Conservation (phyloP, 1,284 basidiomycete species). For the Ceratobasidium sp. region DNA sequence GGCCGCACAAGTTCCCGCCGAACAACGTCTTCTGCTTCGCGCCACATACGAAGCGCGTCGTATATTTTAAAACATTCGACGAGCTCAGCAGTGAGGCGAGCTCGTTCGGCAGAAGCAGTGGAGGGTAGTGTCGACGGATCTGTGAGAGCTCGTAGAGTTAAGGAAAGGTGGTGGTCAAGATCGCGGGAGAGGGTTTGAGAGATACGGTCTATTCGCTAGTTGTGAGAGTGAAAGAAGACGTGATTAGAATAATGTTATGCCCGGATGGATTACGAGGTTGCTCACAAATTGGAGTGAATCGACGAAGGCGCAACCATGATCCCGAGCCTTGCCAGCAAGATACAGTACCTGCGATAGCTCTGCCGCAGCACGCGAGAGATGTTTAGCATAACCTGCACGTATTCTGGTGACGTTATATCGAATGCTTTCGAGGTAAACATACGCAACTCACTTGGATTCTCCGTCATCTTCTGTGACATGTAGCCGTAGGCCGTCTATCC, state of each 20-base stretch:
- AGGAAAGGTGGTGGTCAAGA: slow-evolving; percentile 80
- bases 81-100: slow-evolving; percentile 70
- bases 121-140: slow-evolving; percentile 49
- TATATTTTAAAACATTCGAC: slow-evolving; percentile 86
- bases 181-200: slow-evolving; percentile 84
- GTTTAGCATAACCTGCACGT: slow-evolving; percentile 78
- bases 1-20: slow-evolving; percentile 72
- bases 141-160: slow-evolving; percentile 62
- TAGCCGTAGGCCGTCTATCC: slow-evolving; percentile 45
- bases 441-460: slow-evolving; percentile 50
- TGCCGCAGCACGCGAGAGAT: slow-evolving; percentile 83
- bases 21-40: slow-evolving; percentile 86
- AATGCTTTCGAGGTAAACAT: slow-evolving; percentile 5
- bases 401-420: slow-evolving; percentile 56
- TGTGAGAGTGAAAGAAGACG: not conserved
- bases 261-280: slow-evolving; percentile 52
- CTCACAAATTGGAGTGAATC: slow-evolving; percentile 87
- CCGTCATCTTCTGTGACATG: slow-evolving; percentile 51
- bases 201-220: slow-evolving; percentile 81
- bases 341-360: slow-evolving; percentile 96
- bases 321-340: slow-evolving; percentile 82
- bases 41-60: slow-evolving; percentile 81
- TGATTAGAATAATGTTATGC: not conserved
- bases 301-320: slow-evolving; percentile 79
- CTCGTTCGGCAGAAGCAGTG: slow-evolving; percentile 60